Evolutionary conservation across 2,329 filamentous ascomycete genomes (phyloP).

Genomic region (Metarhizium anisopliae): DNA sequence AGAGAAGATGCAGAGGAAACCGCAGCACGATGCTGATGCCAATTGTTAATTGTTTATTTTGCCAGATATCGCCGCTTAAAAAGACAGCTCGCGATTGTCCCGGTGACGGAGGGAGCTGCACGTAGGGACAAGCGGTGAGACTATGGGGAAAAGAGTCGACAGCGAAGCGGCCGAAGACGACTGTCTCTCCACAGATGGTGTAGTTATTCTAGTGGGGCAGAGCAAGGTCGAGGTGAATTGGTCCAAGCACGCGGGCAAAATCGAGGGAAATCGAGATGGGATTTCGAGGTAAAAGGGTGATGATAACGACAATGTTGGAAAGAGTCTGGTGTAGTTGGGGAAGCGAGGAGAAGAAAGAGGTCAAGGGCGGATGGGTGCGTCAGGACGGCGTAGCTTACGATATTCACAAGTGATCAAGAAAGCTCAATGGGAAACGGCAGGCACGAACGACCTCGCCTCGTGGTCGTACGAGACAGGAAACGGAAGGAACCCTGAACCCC

Average conservation of each 20-base stretch:
- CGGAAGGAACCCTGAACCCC: not conserved
- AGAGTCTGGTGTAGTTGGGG: not conserved
- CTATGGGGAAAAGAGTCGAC: not conserved
- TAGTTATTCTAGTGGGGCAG: not conserved
- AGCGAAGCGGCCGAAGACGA: not conserved
- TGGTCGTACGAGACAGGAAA: not conserved
- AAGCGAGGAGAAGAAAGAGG: not conserved
- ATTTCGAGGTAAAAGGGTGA: not conserved
- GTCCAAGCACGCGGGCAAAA: not conserved
- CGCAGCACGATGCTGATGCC: not conserved
- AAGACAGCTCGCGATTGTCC: conserved; percentile 3
- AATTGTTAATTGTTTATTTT: conserved; percentile 4
- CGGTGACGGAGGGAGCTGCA: conserved; percentile 1
- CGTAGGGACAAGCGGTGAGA: conserved; percentile 4
- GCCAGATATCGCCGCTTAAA: not conserved
- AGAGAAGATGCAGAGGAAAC: not conserved
- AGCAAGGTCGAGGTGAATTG: not conserved
- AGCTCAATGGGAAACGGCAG: not conserved
- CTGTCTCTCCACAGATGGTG: not conserved
- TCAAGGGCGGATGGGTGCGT: not conserved
- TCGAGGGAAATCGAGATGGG: not conserved
- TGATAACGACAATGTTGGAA: not conserved
- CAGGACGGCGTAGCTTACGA: not conserved
- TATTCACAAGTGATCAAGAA: not conserved
- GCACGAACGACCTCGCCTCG: not conserved